These are phyloP conservation scores for Stevia rebaudiana DNA, from an alignment of 140 eudicot genomes.

Conservation along the genomic window DNA sequence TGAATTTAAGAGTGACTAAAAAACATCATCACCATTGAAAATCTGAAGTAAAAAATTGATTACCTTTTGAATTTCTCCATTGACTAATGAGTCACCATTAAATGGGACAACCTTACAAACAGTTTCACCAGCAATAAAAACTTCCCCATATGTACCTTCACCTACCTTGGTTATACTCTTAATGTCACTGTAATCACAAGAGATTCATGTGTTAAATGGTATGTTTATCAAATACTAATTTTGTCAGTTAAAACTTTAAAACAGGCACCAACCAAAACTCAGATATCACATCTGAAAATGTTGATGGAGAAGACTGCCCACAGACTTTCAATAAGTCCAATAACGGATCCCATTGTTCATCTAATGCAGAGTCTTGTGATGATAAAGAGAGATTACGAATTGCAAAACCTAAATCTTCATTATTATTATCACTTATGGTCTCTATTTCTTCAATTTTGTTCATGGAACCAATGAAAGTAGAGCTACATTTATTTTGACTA, in stretches of 20 bases:
- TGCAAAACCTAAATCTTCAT: conserved; percentile 50
- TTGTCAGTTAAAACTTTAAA: neutral
- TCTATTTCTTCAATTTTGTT: conserved; percentile 17
- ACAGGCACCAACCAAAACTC: conserved; percentile 55
- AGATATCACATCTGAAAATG: conserved; percentile 51
- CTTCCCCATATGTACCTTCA: conserved; percentile 98
- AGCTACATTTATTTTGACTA: conserved; percentile 17
- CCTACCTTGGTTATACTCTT: conserved; percentile 67
- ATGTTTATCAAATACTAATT: neutral
- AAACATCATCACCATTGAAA: neutral
- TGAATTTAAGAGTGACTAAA: neutral
- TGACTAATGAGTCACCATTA: conserved; percentile 74
- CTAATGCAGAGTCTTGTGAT: conserved; percentile 43
- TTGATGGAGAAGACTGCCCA: conserved; percentile 68
- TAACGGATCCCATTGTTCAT: conserved; percentile 48
- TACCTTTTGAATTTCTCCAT: conserved; percentile 95
- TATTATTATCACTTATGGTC: conserved; percentile 22
- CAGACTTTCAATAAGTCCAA: conserved; percentile 58
- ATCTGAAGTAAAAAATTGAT: neutral
- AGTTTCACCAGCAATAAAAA: conserved; percentile 64
- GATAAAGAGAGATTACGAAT: conserved; percentile 61
- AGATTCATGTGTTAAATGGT: neutral
- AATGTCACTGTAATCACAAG: conserved; percentile 42
- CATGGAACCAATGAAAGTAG: conserved; percentile 17
- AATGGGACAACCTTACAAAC: conserved; percentile 92